Percentiles rank a stretch among this genome's conserved stretches.
These are phyloP conservation scores for Penicillium longicatenatum DNA, from an alignment of 495 filamentous ascomycete species.

Conservation along the genomic window DNA sequence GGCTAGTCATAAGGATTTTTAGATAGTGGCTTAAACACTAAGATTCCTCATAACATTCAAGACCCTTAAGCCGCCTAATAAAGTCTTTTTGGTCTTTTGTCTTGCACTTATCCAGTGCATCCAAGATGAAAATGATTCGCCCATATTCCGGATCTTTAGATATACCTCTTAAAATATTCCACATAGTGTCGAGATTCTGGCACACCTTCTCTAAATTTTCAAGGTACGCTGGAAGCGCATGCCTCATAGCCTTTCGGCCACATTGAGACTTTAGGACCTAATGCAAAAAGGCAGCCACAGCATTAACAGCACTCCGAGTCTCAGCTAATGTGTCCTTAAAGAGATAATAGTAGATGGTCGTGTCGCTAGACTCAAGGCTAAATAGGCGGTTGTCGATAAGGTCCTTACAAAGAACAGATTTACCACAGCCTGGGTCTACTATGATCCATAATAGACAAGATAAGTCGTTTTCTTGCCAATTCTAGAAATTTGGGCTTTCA, in stretches of 20 bases:
- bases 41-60: no score
- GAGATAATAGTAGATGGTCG: slow-evolving; percentile 9
- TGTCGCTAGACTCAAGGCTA: not conserved
- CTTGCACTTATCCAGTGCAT: slow-evolving; percentile 9
- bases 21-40: not conserved
- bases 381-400: not conserved
- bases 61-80: not conserved
- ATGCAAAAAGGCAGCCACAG: slow-evolving; percentile 1
- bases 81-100: not conserved
- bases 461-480: not conserved
- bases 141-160: not conserved
- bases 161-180: not conserved
- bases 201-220: no score
- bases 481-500: not conserved
- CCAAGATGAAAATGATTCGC: not conserved
- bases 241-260: not conserved
- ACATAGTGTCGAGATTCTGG: not conserved
- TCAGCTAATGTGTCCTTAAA: slow-evolving; percentile 2
- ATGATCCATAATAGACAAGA: slow-evolving; percentile 5
- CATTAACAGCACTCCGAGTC: not conserved
- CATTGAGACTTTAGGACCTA: no score
- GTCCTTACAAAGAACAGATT: slow-evolving; percentile 1
- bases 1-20: slow-evolving; percentile 4
- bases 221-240: not conserved
- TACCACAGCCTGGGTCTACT: slow-evolving; percentile 7